phyloP scores from a whole-genome alignment of 108 stramenopile genomes.

The Cyclotella choctawhatcheeana region DNA sequence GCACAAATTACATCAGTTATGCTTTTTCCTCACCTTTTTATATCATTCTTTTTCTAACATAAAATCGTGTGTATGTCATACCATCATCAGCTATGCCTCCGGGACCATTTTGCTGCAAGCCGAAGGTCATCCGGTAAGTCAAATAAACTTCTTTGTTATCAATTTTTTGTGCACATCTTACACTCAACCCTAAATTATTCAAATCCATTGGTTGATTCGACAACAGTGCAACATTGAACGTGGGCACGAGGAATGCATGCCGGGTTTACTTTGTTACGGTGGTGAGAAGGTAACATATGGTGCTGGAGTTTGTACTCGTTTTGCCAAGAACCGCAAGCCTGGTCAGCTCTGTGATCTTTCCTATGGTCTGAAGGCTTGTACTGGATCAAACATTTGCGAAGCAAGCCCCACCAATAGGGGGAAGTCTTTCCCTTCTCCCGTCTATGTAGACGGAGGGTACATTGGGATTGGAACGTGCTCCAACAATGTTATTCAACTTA shows the following conservation, averaged over 20 bases:
- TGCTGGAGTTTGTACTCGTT: conserved; percentile 5
- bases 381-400: neutral
- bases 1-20: neutral
- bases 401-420: no score
- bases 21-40: neutral
- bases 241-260: conserved; percentile 4
- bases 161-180: no score
- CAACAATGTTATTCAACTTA: neutral
- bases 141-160: no score
- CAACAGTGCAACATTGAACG: conserved; percentile 12
- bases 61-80: neutral
- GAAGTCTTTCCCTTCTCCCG: neutral
- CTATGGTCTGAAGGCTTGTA: conserved; percentile 9
- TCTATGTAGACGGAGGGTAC: neutral
- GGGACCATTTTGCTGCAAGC: conserved; percentile 1
- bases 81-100: conserved; percentile 2
- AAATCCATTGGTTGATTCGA: no score
- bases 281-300: neutral
- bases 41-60: neutral
- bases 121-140: conserved; percentile 21
- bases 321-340: neutral
- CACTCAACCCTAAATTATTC: no score
- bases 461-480: conserved; percentile 10
- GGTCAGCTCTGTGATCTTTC: conserved; percentile 17
- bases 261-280: conserved; percentile 11